Base-by-base conservation (phyloP, 768 basidiomycete species). In the Dacryopinax primogenitus region DNA sequence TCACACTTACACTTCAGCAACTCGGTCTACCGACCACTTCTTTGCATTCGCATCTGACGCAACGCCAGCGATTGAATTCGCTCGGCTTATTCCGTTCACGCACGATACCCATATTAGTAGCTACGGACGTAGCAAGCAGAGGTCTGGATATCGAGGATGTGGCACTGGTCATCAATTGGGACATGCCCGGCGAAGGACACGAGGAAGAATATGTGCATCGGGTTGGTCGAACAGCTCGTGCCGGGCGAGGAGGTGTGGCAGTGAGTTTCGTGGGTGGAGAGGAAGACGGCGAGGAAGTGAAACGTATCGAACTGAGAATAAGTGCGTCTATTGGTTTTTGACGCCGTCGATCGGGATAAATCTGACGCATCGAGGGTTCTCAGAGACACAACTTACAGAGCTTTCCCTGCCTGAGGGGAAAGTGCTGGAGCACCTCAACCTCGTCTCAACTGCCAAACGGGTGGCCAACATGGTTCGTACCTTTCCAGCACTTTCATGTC, bases 131-230 rank as follows among this genome's bases (percentile, higher is more conserved):
- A 33, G 96, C 92, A 16, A 88, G 90, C 21, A 86, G 96, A 71
- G 96, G 96, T 33, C 76, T 99, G 66, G 96, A 98, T 76, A 95
- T 98, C 65, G 92, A 92, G 67, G 91, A 94, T 69, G 94, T 99
- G 12, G 92, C 90, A 12, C 84, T 97, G 79, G 92, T 99, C 21
- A 80, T 99, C 65, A 98, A 99, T 69, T 99, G 94, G 93, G 95
- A 99, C 74, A 78, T 97, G 68, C 96, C 96, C 15, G 79, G 86
- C 87, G 72, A 81, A 64, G 64, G 39, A 41, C 37, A 64, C 47
- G 62, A 91, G 3, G 95, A 95, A 74, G 94, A 95, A 73, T 99
- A 99, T 72, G 89, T 92, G 1, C 96, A 99, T 77, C 83, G 96
- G 23, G 96, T 99, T 0, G 93, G 93, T 45, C 77, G 93, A 72